Evolutionary conservation across 768 basidiomycete species (phyloP).

Genomic region (Xerocomellus intermedius): DNA sequence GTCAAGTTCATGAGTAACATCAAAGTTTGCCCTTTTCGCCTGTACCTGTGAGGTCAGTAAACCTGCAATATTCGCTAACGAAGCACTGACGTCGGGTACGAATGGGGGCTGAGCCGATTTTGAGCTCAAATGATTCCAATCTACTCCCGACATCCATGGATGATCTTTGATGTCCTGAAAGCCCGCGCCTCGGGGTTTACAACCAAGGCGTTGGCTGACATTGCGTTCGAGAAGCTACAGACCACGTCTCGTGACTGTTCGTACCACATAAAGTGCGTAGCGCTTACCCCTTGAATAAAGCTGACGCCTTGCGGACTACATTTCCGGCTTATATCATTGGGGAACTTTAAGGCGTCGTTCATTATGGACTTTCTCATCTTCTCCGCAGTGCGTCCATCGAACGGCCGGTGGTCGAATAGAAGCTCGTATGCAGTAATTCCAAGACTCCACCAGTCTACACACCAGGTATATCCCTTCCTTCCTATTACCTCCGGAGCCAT

Average conservation of each 20-base stretch:
- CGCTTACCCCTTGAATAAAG: slow-evolving; percentile 64
- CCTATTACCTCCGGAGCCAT: slow-evolving; percentile 98
- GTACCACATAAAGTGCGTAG: neutral
- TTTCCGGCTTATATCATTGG: slow-evolving; percentile 59
- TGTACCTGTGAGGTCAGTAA: slow-evolving; percentile 32
- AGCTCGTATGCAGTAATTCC: slow-evolving; percentile 90
- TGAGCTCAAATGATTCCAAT: slow-evolving; percentile 76
- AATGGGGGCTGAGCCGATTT: slow-evolving; percentile 80
- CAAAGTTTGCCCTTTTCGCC: slow-evolving; percentile 98
- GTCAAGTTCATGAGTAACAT: slow-evolving; percentile 95
- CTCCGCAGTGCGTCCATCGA: slow-evolving; percentile 86
- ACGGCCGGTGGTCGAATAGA: slow-evolving; percentile 79
- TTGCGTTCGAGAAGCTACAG: slow-evolving; percentile 82
- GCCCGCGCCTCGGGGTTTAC: slow-evolving; percentile 64
- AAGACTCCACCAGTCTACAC: slow-evolving; percentile 95
- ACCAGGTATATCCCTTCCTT: slow-evolving; percentile 90
- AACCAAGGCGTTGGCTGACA: slow-evolving; percentile 75
- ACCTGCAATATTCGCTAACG: neutral
- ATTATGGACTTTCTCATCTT: slow-evolving; percentile 86
- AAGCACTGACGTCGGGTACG: slow-evolving; percentile 82
- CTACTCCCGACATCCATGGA: slow-evolving; percentile 79
- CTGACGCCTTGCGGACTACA: slow-evolving; percentile 67
- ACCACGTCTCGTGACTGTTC: slow-evolving; percentile 9
- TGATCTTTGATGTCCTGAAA: slow-evolving; percentile 77
- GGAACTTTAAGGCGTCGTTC: slow-evolving; percentile 75